Evolutionary conservation across 2,329 filamentous ascomycete genomes (phyloP).

Genomic region (Iodosphaeria phyllophila): DNA sequence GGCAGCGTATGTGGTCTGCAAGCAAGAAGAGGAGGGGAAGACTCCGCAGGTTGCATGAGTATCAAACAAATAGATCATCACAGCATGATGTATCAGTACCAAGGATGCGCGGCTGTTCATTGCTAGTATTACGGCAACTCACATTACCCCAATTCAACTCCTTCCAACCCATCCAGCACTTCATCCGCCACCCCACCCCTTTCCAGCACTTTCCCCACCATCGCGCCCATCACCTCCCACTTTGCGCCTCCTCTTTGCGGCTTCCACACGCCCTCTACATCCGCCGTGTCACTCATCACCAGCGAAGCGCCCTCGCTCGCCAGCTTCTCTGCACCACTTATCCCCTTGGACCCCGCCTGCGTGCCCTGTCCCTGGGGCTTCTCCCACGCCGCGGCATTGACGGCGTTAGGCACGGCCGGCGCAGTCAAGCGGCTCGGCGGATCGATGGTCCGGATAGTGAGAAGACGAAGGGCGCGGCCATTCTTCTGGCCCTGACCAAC

Average conservation of each 20-base stretch:
- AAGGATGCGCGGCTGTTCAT: too few relatives aligned
- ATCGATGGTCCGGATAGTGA: conserved; percentile 56
- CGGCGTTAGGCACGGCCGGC: conserved; percentile 46
- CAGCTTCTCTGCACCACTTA: too few relatives aligned
- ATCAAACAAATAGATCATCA: too few relatives aligned
- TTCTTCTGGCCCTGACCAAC: too few relatives aligned
- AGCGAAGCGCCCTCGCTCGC: too few relatives aligned
- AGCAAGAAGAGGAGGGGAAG: too few relatives aligned
- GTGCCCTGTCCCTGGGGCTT: conserved; percentile 8
- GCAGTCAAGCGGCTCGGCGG: conserved; percentile 56
- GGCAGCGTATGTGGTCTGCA: too few relatives aligned
- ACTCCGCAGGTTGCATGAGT: too few relatives aligned
- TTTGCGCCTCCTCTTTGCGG: conserved; percentile 71
- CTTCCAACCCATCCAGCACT: conserved; percentile 63
- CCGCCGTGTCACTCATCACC: conserved; percentile 30
- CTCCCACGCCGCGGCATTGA: conserved; percentile 34
- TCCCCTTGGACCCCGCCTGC: conserved; percentile 16
- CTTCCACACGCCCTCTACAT: conserved; percentile 63
- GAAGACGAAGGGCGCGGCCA: conserved; percentile 31
- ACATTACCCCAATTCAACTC: conserved; percentile 39
- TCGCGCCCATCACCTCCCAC: conserved; percentile 49
- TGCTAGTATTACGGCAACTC: conserved; percentile 8
- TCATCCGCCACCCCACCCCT: conserved; percentile 71
- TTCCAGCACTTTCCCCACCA: conserved; percentile 61
- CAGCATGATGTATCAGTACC: too few relatives aligned